phyloP scores from a whole-genome alignment of 148 eudicot genomes.

The Camellia sinensis region DNA sequence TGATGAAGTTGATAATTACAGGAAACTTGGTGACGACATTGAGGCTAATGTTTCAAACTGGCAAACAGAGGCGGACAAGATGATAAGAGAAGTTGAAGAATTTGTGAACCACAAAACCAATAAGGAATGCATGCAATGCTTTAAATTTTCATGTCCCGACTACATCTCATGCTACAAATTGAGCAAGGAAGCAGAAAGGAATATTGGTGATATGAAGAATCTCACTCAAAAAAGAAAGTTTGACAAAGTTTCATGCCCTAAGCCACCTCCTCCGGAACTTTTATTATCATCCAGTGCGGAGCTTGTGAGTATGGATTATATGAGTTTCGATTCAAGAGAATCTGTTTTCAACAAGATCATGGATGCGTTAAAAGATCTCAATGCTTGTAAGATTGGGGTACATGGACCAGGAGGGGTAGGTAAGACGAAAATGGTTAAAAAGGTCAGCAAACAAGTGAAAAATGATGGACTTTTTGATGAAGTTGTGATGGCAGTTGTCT shows the following conservation, averaged over 20 bases:
- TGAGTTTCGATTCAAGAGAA: neutral
- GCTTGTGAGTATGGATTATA: neutral
- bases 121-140: neutral
- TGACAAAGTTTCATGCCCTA: no score
- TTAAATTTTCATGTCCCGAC: neutral
- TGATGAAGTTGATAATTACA: neutral
- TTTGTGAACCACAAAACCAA: neutral
- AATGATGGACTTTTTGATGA: neutral
- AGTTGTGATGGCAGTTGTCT: neutral
- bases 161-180: neutral
- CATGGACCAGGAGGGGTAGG: slow-evolving; percentile 17
- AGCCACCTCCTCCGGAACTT: no score
- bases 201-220: neutral
- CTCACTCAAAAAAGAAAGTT: no score
- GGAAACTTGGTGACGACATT: neutral
- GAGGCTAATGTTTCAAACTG: neutral
- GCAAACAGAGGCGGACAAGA: neutral
- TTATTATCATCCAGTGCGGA: neutral
- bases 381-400: neutral
- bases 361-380: neutral
- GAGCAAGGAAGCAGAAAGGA: neutral
- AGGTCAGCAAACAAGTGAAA: slow-evolving; percentile 2
- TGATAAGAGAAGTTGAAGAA: neutral
- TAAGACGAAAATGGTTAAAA: slow-evolving; percentile 1
- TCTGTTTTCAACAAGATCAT: neutral